Percentiles rank a stretch among this genome's conserved stretches.
phyloP scores from a whole-genome alignment of 345 rosid species.

The Arabis alpina region DNA sequence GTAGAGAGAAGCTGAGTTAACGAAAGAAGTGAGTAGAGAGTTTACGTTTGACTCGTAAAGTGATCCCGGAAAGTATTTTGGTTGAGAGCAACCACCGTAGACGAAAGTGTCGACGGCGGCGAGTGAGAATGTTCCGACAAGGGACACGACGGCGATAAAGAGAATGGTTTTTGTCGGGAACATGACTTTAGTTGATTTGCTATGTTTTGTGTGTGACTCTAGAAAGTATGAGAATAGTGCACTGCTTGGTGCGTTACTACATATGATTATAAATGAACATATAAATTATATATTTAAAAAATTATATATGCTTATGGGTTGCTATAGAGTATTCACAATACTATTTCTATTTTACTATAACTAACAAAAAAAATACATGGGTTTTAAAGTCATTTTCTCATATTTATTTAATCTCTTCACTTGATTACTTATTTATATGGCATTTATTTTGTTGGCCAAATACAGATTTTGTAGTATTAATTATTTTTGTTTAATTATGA shows the following conservation, averaged over 20 bases:
- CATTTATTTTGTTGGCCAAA: too few species aligned
- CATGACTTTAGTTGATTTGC: conserved; percentile 30
- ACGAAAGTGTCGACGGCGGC: conserved; percentile 66
- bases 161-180: conserved; percentile 4
- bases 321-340: background rate
- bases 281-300: too few species aligned
- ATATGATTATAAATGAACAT: background rate
- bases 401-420: too few species aligned
- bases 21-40: conserved; percentile 82
- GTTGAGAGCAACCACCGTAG: conserved; percentile 83
- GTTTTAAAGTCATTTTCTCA: too few species aligned
- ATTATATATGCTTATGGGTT: background rate
- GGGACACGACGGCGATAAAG: conserved; percentile 26
- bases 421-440: too few species aligned
- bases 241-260: conserved; percentile 12
- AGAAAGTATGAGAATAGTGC: conserved; percentile 18
- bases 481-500: too few species aligned
- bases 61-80: conserved; percentile 56
- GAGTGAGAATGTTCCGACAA: conserved; percentile 42
- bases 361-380: too few species aligned
- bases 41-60: conserved; percentile 73
- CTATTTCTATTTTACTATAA: background rate
- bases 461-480: too few species aligned
- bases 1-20: conserved; percentile 74
- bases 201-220: background rate